phyloP scores from a whole-genome alignment of 306 rosid genomes.

The Styphnolobium japonicum region DNA sequence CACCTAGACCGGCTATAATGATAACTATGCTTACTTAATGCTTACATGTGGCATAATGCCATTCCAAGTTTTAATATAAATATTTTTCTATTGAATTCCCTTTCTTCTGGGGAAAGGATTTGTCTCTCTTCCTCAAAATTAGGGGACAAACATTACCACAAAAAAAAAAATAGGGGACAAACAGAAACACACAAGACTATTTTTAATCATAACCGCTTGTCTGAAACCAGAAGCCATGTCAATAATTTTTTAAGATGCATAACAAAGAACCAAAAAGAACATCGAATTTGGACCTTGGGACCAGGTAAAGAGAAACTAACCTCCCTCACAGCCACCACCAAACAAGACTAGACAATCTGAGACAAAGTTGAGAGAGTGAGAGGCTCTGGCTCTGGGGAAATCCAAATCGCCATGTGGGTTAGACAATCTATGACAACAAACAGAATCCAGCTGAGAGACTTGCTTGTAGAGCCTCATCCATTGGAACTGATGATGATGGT shows the following conservation, averaged over 20 bases:
- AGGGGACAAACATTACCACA: constrained; percentile 24
- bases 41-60: background rate
- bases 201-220: background rate
- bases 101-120: background rate
- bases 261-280: background rate
- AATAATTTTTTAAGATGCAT: background rate
- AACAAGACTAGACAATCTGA: constrained; percentile 75
- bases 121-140: constrained; percentile 3
- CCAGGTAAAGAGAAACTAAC: constrained; percentile 45
- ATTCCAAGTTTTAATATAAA: background rate
- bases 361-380: constrained; percentile 92
- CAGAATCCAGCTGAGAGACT: constrained; percentile 51
- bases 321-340: constrained; percentile 96
- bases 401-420: constrained; percentile 39
- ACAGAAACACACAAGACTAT: constrained; percentile 4
- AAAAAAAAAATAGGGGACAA: constrained; percentile 23
- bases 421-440: constrained; percentile 50
- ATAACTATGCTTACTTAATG: background rate
- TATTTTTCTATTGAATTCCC: background rate
- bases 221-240: constrained; percentile 18
- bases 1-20: background rate
- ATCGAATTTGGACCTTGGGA: background rate
- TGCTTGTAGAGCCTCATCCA: constrained; percentile 83
- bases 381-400: constrained; percentile 78
- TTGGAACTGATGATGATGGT: constrained; percentile 29